Conservation (phyloP, 2,329 filamentous ascomycete species). For the Fusarium sp. region DNA sequence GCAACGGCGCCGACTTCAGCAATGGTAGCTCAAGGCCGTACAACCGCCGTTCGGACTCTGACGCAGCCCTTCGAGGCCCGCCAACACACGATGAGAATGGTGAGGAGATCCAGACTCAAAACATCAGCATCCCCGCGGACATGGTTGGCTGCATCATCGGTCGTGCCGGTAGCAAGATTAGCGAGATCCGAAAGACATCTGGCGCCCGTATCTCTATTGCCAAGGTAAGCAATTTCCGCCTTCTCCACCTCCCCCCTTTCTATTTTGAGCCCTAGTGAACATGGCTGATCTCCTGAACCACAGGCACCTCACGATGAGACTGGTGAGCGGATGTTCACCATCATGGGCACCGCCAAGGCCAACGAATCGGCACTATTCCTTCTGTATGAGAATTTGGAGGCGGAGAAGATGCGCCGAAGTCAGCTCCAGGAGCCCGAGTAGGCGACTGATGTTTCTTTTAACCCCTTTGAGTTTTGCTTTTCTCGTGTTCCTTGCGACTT, state of each 20-base stretch:
- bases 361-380: constrained; percentile 97
- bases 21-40: constrained; percentile 74
- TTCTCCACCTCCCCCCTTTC: neutral
- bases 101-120: constrained; percentile 97
- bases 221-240: constrained; percentile 65
- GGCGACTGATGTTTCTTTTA: constrained; percentile 3
- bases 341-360: constrained; percentile 91
- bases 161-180: constrained; percentile 94
- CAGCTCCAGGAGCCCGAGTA: constrained; percentile 71
- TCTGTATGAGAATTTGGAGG: constrained; percentile 97
- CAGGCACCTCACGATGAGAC: constrained; percentile 93
- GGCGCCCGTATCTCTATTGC: constrained; percentile 97
- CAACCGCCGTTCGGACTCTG: constrained; percentile 83
- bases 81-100: constrained; percentile 95
- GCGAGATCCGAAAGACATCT: constrained; percentile 96
- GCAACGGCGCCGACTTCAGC: constrained; percentile 97
- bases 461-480: constrained; percentile 42
- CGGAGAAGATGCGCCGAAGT: constrained; percentile 98
- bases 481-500: constrained; percentile 42
- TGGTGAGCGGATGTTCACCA: constrained; percentile 99
- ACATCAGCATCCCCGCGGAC: constrained; percentile 98
- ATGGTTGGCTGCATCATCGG: constrained; percentile 99
- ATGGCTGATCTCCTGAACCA: constrained; percentile 5
- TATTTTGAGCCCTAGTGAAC: neutral
- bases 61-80: constrained; percentile 80